Evolutionary conservation across 495 filamentous ascomycete species (phyloP), one percentile per base, ranked within the genome.

Genomic region (Talaromyces nanjingensis): DNA sequence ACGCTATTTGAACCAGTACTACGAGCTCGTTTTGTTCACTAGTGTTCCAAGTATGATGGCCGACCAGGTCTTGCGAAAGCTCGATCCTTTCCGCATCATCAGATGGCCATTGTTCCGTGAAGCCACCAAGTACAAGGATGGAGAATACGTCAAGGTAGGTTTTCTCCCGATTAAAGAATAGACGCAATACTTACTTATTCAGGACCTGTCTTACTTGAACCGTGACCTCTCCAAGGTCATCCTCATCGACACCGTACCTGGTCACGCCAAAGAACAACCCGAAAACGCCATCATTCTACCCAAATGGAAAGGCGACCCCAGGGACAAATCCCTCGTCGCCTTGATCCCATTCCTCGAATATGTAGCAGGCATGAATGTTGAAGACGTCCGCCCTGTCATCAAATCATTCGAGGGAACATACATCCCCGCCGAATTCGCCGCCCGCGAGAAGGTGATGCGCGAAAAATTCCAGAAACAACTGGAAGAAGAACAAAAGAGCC

Each of bases 201-300:
- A 96, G 91, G 94, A 98, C 75, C 86, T 98, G 45, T 90, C 91
- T 5, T 97, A 96, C 76, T 85, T 98, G 65, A 98, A 98, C 81
- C 90, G 94, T 45, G 90, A 96, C 72, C 84, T 97, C 56, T 94
- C 89, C 47, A 97, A 97, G 77, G 89, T 94, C 42, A 90, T 98
- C 72, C 83, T 98, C 67, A 81, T 98, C 67, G 94, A 98, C 72
- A 96, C 92, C 31, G 84, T 92, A 60, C 74, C 89, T 39, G 77
- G 83, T 52, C 93, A 97, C 66, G 90, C 89, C 66, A 86, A 86
- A 67, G 79, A 84, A 65, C 96, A 98, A 73, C 94, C 94, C 34
- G 88, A 94, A 71, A 98, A 98, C 77, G 91, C 96, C 66, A 90
- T 98, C 69, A 83, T 97, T 58, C 81, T 98, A 52, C 86, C 89